These are phyloP conservation scores for Exophiala bonariae DNA, from an alignment of 2,329 filamentous ascomycete genomes.

Conservation along the genomic window DNA sequence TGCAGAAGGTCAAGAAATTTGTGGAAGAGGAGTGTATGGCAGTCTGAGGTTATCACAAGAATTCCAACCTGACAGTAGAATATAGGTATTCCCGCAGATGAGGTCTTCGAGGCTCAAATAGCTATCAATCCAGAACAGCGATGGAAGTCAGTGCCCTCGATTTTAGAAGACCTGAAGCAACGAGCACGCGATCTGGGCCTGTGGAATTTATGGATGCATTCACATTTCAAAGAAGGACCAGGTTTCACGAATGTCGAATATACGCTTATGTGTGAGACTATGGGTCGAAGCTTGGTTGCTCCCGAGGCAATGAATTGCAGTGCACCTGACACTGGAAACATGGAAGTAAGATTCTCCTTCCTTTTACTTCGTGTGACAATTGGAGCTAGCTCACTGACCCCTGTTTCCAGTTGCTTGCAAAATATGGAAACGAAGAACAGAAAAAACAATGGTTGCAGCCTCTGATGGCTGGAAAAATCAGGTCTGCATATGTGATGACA, in stretches of 20 bases:
- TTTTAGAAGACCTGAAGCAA: constrained; percentile 86
- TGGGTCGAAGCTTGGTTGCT: constrained; percentile 81
- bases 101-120: constrained; percentile 76
- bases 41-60: no score
- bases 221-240: constrained; percentile 91
- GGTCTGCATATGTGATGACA: constrained; percentile 91
- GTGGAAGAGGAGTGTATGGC: constrained; percentile 98
- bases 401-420: constrained; percentile 83
- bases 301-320: constrained; percentile 88
- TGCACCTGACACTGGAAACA: constrained; percentile 90
- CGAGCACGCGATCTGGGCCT: constrained; percentile 80
- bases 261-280: constrained; percentile 92
- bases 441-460: constrained; percentile 82
- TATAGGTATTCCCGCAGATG: constrained; percentile 80
- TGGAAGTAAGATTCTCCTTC: no score
- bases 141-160: constrained; percentile 75
- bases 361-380: no score
- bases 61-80: no score
- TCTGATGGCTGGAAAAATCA: constrained; percentile 78
- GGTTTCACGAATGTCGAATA: constrained; percentile 89
- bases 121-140: constrained; percentile 63
- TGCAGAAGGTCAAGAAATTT: constrained; percentile 92
- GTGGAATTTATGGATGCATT: constrained; percentile 98
- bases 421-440: constrained; percentile 72
- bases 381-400: no score